Evolutionary conservation across 1,284 basidiomycete species (phyloP).

Genomic region (Moniliophthora roreri): DNA sequence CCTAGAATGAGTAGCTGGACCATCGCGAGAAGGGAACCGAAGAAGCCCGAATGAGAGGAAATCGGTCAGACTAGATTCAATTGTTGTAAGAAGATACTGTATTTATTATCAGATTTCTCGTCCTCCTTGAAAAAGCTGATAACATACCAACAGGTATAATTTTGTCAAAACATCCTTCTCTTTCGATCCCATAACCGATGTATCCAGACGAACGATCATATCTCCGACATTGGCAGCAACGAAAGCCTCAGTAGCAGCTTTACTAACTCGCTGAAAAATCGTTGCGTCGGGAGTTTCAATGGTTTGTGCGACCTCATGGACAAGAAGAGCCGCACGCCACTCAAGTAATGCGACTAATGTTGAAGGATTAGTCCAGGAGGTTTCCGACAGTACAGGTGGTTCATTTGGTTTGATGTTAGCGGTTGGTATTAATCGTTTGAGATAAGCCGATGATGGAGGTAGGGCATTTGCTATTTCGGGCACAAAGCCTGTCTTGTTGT

Average conservation of each 20-base stretch:
- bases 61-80: constrained; percentile 56
- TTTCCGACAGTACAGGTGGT: constrained; percentile 20
- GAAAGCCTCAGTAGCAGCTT: constrained; percentile 69
- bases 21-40: constrained; percentile 9
- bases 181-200: constrained; percentile 21
- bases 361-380: constrained; percentile 37
- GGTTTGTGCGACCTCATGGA: constrained; percentile 46
- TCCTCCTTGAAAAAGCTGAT: background rate
- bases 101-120: background rate
- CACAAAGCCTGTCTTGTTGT: background rate
- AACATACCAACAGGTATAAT: constrained; percentile 52
- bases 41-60: constrained; percentile 57
- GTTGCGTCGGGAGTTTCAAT: constrained; percentile 45
- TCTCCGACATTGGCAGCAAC: constrained; percentile 53
- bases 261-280: constrained; percentile 56
- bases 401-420: background rate
- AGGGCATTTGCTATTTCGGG: constrained; percentile 23
- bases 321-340: constrained; percentile 60
- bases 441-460: constrained; percentile 46
- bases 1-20: constrained; percentile 19
- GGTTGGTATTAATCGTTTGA: constrained; percentile 48
- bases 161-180: constrained; percentile 38
- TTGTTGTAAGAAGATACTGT: constrained; percentile 63
- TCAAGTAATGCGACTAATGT: constrained; percentile 51
- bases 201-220: constrained; percentile 38